Conservation (phyloP, 1,139 yeast genomes). For the Sugiyamaella xylanicola region DNA sequence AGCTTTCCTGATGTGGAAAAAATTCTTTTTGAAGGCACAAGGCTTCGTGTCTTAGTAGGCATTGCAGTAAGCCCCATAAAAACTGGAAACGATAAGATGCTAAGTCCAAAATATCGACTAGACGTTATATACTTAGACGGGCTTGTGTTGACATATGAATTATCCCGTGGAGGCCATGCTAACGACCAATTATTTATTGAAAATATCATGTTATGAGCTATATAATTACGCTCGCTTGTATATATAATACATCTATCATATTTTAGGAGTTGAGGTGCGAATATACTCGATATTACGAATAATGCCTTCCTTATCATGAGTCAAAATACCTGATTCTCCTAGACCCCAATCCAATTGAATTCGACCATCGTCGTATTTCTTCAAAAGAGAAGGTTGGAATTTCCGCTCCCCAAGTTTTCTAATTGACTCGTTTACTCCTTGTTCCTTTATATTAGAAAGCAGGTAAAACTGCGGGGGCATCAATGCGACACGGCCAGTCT, state of each 20-base stretch:
- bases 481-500: conserved; percentile 31
- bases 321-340: conserved; percentile 36
- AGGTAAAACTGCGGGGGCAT: conserved; percentile 43
- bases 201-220: conserved; percentile 15
- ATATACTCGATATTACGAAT: conserved; percentile 31
- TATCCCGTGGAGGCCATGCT: conserved; percentile 14
- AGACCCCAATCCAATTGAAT: conserved; percentile 39
- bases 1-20: conserved; percentile 43
- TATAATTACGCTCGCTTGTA: conserved; percentile 1
- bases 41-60: conserved; percentile 30
- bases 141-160: conserved; percentile 27
- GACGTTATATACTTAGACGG: conserved; percentile 30
- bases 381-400: conserved; percentile 31
- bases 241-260: conserved; percentile 10
- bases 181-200: conserved; percentile 17
- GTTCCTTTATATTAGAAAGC: conserved; percentile 29
- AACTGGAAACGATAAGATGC: conserved; percentile 12
- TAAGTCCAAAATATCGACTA: conserved; percentile 19
- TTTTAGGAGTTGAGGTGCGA: conserved; percentile 9
- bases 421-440: conserved; percentile 28
- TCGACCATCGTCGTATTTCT: conserved; percentile 30
- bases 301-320: conserved; percentile 28
- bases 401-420: conserved; percentile 27
- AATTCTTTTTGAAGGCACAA: conserved; percentile 24
- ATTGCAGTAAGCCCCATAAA: conserved; percentile 29